Base-by-base conservation (phyloP, 1,139 yeast species). In the Maudiozyma humilis region DNA sequence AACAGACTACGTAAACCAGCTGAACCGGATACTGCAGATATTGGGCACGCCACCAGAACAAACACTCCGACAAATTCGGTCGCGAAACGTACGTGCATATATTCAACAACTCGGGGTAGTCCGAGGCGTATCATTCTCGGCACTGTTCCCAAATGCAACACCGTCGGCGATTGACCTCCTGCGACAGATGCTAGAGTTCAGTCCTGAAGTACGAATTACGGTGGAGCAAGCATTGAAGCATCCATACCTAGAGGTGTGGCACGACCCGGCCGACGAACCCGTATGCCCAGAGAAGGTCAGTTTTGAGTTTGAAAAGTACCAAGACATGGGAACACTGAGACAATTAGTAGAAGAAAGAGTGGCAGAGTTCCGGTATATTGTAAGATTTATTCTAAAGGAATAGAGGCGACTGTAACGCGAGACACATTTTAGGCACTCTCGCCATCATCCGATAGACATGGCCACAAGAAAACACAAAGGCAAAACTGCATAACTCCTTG, bases 231-330 rank as follows among this genome's bases (percentile, higher is more conserved):
- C 97, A 0, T 72, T 91, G 47, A 76, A 78, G 49, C 98, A 91
- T 64, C 95, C 95, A 6, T 91, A 91, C 60, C 70, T 91, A 46
- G 71, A 81, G 44, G 82, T 91, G 31, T 91, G 98, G 98, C 97
- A 89, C 62, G 98, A 91, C 59, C 95, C 96, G 2, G 76, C 79
- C 27, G 98, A 91, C 61, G 98, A 91, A 64, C 96, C 96, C 3
- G 80, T 73, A 37, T 88, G 96, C 63, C 79, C 80, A 43, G 70
- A 76, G 3, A 82, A 83, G 56, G 89, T 91, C 64, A 96, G 91
- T 61, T 91, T 91, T 61, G 72, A 86, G 5, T 91, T 91, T 63
- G 98, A 91, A 66, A 82, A 78, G 13, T 83, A 84, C 33, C 89
- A 87, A 50, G 96, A 88, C 52, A 71, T 86, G 62, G 83, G 77